Conservation (phyloP, 2,329 filamentous ascomycete genomes). For the Massarina eburnea region DNA sequence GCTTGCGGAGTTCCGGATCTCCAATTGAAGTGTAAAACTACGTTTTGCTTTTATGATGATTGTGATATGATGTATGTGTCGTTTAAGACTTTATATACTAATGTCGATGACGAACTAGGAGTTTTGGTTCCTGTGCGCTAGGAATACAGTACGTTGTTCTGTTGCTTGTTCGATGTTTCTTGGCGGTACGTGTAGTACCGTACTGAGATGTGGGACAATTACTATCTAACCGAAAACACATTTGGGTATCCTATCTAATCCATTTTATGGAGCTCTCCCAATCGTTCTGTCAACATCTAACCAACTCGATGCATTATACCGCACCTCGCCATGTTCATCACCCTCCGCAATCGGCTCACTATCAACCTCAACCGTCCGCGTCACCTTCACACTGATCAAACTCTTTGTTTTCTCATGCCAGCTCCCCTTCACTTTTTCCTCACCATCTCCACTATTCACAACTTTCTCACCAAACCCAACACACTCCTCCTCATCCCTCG, state of each 20-base stretch:
- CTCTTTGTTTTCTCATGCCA: conserved; percentile 4
- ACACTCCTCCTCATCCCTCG: conserved; percentile 1
- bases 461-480: neutral
- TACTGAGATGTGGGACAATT: too few species aligned
- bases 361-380: conserved; percentile 12
- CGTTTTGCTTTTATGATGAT: neutral
- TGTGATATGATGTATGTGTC: neutral
- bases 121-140: too few species aligned
- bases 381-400: conserved; percentile 8
- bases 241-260: too few species aligned
- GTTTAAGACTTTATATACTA: neutral
- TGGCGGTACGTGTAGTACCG: too few species aligned
- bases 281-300: neutral
- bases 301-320: conserved; percentile 1
- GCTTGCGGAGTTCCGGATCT: conserved; percentile 9
- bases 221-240: too few species aligned
- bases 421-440: neutral
- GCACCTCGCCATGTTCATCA: conserved; percentile 1
- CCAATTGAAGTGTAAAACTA: neutral
- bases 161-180: too few species aligned
- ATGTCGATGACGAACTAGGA: too few species aligned
- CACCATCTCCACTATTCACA: neutral
- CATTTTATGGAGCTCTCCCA: neutral
- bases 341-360: conserved; percentile 12
- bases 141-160: too few species aligned